Percentiles rank a stretch among this genome's conserved stretches.
Evolutionary conservation across 1,284 basidiomycete species (phyloP).

Genomic region (Ustilago crameri): DNA sequence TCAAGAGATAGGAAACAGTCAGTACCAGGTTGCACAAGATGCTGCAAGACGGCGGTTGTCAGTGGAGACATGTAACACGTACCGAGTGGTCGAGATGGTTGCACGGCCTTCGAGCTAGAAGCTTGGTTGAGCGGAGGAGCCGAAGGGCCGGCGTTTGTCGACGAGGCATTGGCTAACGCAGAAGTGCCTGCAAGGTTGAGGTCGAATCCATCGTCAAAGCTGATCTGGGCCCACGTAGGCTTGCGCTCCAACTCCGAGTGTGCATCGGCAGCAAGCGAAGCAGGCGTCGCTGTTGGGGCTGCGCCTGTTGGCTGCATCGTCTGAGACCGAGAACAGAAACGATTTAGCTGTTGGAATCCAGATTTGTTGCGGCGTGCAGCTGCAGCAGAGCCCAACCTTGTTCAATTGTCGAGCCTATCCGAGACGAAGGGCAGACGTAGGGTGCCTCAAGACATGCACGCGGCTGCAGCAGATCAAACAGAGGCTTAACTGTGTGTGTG

Average conservation of each 20-base stretch:
- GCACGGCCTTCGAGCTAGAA: neutral
- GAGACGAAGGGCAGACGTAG: neutral
- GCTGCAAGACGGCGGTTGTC: neutral
- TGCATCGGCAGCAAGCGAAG: conserved; percentile 8
- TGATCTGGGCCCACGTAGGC: conserved; percentile 47
- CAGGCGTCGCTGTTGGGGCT: conserved; percentile 8
- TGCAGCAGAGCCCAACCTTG: neutral
- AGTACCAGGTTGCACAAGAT: conserved; percentile 14
- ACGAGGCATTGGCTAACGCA: neutral
- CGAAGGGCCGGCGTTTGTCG: conserved; percentile 2
- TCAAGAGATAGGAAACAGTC: neutral
- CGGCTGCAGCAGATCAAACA: neutral
- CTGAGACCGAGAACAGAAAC: neutral
- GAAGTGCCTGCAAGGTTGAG: conserved; percentile 34
- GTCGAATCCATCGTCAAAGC: conserved; percentile 46
- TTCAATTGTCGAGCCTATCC: neutral
- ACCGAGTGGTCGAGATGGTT: conserved; percentile 7
- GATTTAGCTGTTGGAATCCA: neutral
- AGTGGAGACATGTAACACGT: conserved; percentile 1
- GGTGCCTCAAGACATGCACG: neutral
- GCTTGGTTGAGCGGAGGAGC: neutral
- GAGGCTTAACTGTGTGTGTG: neutral
- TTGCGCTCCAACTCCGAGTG: conserved; percentile 26
- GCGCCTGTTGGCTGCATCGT: conserved; percentile 14
- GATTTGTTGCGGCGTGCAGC: conserved; percentile 1